Percentiles rank a stretch among this genome's conserved stretches.
Conservation (phyloP, 1,284 basidiomycete species). For the Grifola frondosa region DNA sequence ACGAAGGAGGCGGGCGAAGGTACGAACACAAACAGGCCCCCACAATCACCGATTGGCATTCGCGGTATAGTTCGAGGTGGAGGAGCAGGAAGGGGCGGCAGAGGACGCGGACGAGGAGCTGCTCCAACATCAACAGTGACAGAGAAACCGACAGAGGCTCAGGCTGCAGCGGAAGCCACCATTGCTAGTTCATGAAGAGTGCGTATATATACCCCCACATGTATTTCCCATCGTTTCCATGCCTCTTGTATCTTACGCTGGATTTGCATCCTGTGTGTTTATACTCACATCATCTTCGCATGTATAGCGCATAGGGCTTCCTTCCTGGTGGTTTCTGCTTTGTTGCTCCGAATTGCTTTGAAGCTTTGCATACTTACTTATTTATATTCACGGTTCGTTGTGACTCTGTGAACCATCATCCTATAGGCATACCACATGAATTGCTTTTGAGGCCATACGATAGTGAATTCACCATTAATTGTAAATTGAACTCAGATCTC, state of each 20-base stretch:
- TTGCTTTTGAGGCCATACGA: too few relatives aligned
- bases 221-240: conserved; percentile 9
- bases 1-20: conserved; percentile 21
- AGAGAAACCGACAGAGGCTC: conserved; percentile 10
- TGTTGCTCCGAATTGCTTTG: too few relatives aligned
- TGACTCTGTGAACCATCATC: too few relatives aligned
- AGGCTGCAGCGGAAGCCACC: conserved; percentile 8
- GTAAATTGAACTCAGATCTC: too few relatives aligned
- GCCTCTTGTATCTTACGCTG: not conserved
- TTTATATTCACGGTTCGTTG: too few relatives aligned
- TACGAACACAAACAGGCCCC: conserved; percentile 14
- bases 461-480: too few relatives aligned
- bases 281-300: too few relatives aligned
- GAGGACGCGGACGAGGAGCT: conserved; percentile 23
- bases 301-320: too few relatives aligned
- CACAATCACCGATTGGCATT: conserved; percentile 24
- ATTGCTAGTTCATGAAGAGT: conserved; percentile 15
- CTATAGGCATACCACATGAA: too few relatives aligned
- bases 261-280: too few relatives aligned
- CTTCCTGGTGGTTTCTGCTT: too few relatives aligned
- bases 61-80: conserved; percentile 29
- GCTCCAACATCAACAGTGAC: conserved; percentile 14
- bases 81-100: conserved; percentile 27
- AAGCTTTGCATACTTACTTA: not conserved
- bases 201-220: conserved; percentile 25